Evolutionary conservation across 2,329 filamentous ascomycete species (phyloP).

Genomic region (Coccinonectria pachysandricola): DNA sequence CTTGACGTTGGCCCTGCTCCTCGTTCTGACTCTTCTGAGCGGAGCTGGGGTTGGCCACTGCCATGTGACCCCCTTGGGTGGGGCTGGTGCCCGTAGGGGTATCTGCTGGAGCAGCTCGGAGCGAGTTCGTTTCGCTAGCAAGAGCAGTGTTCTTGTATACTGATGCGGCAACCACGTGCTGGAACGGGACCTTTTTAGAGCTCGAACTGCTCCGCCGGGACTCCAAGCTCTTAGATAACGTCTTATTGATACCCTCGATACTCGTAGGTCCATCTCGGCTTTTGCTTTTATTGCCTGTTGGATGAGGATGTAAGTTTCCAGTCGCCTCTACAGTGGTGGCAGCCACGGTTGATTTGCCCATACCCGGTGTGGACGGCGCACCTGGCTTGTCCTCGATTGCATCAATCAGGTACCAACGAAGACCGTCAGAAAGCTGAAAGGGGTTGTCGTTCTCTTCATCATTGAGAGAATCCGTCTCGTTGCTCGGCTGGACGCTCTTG

Average conservation of each 20-base stretch:
- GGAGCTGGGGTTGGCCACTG: constrained; percentile 12
- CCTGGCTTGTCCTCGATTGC: constrained; percentile 86
- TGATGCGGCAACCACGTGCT: constrained; percentile 30
- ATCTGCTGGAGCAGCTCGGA: constrained; percentile 38
- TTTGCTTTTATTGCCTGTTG: constrained; percentile 34
- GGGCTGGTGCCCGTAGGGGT: constrained; percentile 32
- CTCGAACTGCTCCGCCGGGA: constrained; percentile 80
- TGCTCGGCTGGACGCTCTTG: constrained; percentile 52
- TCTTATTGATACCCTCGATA: constrained; percentile 66
- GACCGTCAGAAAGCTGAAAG: constrained; percentile 87
- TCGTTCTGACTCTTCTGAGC: constrained; percentile 7
- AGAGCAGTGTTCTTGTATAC: constrained; percentile 40
- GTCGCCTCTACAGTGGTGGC: constrained; percentile 79
- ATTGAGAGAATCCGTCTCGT: constrained; percentile 40
- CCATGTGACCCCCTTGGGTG: constrained; percentile 22
- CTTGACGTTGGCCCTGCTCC: constrained; percentile 4
- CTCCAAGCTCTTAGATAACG: constrained; percentile 78
- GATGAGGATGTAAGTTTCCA: constrained; percentile 54
- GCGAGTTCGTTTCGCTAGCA: constrained; percentile 49
- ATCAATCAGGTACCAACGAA: constrained; percentile 94
- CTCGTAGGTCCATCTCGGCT: constrained; percentile 39
- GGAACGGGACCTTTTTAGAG: constrained; percentile 64
- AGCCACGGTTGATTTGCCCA: constrained; percentile 85
- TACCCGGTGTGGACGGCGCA: constrained; percentile 82
- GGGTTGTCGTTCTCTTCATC: constrained; percentile 86